These are phyloP conservation scores for Blastocladiella emersonii DNA, from an alignment of 371 early-diverging fungal genomes.

Conservation along the genomic window DNA sequence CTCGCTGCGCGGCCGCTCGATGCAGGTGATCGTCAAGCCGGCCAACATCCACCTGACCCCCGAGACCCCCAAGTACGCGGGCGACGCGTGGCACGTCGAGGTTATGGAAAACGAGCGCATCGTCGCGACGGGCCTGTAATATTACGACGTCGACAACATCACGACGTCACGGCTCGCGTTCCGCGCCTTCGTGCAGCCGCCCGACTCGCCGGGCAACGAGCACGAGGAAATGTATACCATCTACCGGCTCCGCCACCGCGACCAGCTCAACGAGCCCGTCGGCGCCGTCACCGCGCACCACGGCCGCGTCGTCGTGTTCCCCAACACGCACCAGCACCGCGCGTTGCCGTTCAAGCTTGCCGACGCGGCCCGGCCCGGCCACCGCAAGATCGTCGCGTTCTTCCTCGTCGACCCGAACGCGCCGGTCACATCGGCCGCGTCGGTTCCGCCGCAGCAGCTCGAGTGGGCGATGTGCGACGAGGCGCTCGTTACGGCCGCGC, in stretches of 20 bases:
- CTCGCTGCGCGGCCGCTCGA: too few relatives aligned
- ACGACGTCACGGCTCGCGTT: conserved; percentile 27
- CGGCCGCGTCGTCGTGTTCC: conserved; percentile 40
- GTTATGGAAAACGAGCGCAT: conserved; percentile 48
- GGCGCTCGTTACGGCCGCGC: not conserved
- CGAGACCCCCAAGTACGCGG: conserved; percentile 33
- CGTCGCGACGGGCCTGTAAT: conserved; percentile 41
- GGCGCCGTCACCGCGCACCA: conserved; percentile 18
- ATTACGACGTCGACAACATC: conserved; percentile 35
- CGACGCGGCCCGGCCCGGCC: conserved; percentile 33
- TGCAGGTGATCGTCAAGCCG: conserved; percentile 54
- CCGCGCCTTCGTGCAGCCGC: conserved; percentile 17
- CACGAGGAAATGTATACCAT: conserved; percentile 5
- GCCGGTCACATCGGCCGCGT: conserved; percentile 17
- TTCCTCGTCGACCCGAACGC: conserved; percentile 29
- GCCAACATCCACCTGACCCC: conserved; percentile 42
- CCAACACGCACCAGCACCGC: conserved; percentile 49
- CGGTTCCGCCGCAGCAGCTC: conserved; percentile 27
- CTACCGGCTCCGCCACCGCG: conserved; percentile 3
- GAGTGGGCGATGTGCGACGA: too few relatives aligned
- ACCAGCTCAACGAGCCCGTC: conserved; percentile 15
- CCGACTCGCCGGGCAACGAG: conserved; percentile 16
- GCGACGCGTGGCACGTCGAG: conserved; percentile 50
- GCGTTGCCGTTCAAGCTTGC: conserved; percentile 21
- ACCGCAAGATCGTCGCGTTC: conserved; percentile 36